Evolutionary conservation across 2,329 filamentous ascomycete genomes (phyloP).

Genomic region (Geoglossum cookeanum): DNA sequence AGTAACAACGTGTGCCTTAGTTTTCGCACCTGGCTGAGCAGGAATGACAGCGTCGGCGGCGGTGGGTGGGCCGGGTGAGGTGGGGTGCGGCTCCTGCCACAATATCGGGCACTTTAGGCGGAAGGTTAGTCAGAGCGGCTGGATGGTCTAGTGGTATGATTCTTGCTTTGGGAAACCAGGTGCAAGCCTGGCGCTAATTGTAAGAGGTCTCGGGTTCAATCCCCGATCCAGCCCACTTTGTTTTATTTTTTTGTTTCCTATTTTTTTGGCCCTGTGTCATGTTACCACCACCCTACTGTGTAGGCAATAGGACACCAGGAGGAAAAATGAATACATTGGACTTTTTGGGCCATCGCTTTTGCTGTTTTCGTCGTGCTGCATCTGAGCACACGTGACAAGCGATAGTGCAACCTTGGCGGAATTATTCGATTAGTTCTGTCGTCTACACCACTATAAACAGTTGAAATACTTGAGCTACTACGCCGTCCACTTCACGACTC

Average conservation of each 20-base stretch:
- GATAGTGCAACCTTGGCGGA: background rate
- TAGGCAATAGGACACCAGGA: too few species aligned
- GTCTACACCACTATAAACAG: background rate
- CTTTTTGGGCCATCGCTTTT: too few species aligned
- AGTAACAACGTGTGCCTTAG: too few species aligned
- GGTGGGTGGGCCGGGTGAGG: too few species aligned
- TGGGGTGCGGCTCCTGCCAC: too few species aligned
- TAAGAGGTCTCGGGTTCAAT: constrained; percentile 4
- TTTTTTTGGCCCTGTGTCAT: background rate
- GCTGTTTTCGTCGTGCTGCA: too few species aligned
- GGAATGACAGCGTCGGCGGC: too few species aligned
- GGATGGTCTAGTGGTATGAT: constrained; percentile 5
- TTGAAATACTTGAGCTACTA: background rate
- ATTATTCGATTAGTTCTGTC: background rate
- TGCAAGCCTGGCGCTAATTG: background rate
- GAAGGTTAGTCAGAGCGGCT: background rate
- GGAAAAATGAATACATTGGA: too few species aligned
- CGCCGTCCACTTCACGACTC: background rate
- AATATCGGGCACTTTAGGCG: too few species aligned
- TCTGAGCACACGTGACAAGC: background rate
- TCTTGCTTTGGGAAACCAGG: constrained; percentile 3
- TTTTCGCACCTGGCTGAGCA: too few species aligned
- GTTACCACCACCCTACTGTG: too few species aligned
- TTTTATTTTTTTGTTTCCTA: constrained; percentile 1
- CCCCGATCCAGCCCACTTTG: background rate